These are phyloP conservation scores for Emergomyces pasteurianus DNA, from an alignment of 2,329 filamentous ascomycete species.

Conservation along the genomic window DNA sequence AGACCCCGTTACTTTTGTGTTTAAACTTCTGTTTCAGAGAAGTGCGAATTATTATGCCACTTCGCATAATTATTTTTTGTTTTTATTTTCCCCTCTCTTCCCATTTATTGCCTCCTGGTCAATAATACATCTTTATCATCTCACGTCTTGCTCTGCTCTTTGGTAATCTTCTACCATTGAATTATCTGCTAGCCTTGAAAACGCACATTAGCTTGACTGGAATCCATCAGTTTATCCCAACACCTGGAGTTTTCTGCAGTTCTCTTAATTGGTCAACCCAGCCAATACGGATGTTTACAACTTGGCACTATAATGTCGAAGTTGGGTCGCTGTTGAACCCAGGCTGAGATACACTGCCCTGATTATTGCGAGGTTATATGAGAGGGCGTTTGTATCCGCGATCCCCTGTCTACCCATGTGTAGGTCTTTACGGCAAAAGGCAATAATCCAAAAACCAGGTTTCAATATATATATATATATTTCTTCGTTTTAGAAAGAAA, in stretches of 20 bases:
- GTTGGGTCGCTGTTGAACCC: too few relatives aligned
- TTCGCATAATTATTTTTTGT: neutral
- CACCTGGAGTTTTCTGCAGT: neutral
- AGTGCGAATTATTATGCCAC: neutral
- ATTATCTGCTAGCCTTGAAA: neutral
- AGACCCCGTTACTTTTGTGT: neutral
- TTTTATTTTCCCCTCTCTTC: too few relatives aligned
- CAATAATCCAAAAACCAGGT: neutral
- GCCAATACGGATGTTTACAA: neutral
- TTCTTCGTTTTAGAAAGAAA: neutral
- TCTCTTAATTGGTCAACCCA: neutral
- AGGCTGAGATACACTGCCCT: neutral
- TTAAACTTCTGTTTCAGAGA: neutral
- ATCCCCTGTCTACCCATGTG: neutral
- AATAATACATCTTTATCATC: neutral
- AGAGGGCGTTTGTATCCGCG: neutral
- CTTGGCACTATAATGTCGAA: neutral
- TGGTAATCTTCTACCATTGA: neutral
- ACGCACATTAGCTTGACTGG: neutral
- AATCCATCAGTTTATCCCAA: neutral
- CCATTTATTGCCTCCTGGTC: neutral
- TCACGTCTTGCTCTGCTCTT: too few relatives aligned
- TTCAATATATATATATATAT: too few relatives aligned
- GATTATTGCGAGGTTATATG: neutral
- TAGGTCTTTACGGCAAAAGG: neutral